Evolutionary conservation across 75 land plant species (phyloP).

Genomic region (Cunninghamia lanceolata): DNA sequence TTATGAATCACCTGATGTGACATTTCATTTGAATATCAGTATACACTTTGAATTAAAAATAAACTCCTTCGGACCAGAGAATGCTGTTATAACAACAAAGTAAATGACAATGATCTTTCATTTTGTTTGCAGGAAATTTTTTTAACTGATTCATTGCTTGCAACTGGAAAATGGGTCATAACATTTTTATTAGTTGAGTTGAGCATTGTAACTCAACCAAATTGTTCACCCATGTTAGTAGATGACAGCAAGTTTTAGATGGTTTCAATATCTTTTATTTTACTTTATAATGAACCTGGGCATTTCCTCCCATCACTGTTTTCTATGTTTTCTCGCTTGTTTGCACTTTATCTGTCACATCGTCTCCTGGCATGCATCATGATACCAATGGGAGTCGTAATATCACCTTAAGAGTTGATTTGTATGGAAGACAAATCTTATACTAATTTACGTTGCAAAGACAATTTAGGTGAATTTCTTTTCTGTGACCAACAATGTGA

Average conservation of each 20-base stretch:
- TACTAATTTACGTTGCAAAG: neutral
- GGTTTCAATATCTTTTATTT: neutral
- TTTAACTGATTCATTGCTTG: neutral
- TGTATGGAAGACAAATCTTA: neutral
- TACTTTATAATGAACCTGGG: neutral
- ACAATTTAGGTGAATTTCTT: neutral
- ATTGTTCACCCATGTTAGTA: neutral
- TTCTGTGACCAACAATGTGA: neutral
- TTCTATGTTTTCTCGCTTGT: neutral
- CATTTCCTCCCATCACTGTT: neutral
- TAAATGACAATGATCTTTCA: neutral
- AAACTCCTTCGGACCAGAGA: neutral
- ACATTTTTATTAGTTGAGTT: neutral
- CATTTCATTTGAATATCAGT: neutral
- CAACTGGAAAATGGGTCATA: neutral
- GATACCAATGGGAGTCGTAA: neutral
- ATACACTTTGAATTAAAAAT: neutral
- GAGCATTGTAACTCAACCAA: neutral
- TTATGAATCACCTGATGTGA: neutral
- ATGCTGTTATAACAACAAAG: neutral
- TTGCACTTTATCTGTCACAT: neutral
- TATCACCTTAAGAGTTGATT: neutral
- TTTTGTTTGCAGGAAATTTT: neutral
- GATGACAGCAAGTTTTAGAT: neutral
- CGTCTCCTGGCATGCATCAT: neutral